A percentile compares a stretch with the other conserved stretches of the same genome.
phyloP scores from a whole-genome alignment of 495 filamentous ascomycete genomes.

The Xeromyces bisporus region DNA sequence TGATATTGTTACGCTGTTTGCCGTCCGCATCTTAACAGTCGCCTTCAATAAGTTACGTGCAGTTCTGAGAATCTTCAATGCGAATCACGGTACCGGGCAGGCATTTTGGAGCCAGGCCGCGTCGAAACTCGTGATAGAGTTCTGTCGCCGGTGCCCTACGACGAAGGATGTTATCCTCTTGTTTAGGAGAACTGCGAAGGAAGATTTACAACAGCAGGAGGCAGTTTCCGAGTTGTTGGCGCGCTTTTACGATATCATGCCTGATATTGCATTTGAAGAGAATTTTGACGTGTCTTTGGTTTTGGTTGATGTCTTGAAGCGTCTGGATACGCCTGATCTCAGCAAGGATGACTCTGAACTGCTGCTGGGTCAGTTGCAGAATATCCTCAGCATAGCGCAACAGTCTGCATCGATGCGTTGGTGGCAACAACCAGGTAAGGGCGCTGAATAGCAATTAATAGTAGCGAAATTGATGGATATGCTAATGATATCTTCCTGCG shows the following conservation, averaged over 20 bases:
- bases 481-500: slow-evolving; percentile 2
- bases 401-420: slow-evolving; percentile 68
- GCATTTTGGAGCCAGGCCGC: slow-evolving; percentile 49
- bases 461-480: no score
- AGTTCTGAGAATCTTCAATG: slow-evolving; percentile 27
- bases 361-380: slow-evolving; percentile 50
- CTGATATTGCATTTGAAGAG: slow-evolving; percentile 62
- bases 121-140: slow-evolving; percentile 48
- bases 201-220: slow-evolving; percentile 62
- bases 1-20: slow-evolving; percentile 65
- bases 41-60: slow-evolving; percentile 61
- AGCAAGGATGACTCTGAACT: slow-evolving; percentile 30
- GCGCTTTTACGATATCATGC: slow-evolving; percentile 66
- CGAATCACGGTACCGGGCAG: slow-evolving; percentile 21
- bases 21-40: slow-evolving; percentile 55
- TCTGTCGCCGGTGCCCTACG: slow-evolving; percentile 59
- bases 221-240: slow-evolving; percentile 54
- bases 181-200: slow-evolving; percentile 45
- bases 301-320: slow-evolving; percentile 46
- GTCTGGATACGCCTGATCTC: slow-evolving; percentile 24
- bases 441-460: background rate
- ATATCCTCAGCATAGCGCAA: slow-evolving; percentile 57
- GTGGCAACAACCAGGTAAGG: slow-evolving; percentile 48
- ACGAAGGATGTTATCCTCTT: slow-evolving; percentile 58
- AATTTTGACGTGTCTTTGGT: slow-evolving; percentile 71